Conservation (phyloP, 805 yeast genomes). For the Debaryomyces maramus region DNA sequence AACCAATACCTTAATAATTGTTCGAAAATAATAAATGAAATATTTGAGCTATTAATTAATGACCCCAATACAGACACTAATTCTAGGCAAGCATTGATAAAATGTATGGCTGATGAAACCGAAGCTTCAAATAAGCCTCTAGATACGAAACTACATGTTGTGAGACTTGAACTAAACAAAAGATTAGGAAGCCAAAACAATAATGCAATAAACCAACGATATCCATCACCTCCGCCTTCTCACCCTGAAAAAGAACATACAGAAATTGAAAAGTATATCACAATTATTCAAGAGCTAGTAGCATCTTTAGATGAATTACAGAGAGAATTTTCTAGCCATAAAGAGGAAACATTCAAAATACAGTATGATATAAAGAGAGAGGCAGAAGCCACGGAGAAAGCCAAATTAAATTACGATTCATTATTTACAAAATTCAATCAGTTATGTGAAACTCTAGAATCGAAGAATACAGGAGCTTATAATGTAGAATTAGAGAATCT, state of each 20-base stretch:
- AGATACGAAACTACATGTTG: conserved; percentile 24
- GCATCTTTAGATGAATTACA: conserved; percentile 23
- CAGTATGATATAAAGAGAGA: conserved; percentile 23
- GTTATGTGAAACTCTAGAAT: conserved; percentile 13
- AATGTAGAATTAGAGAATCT: conserved; percentile 9
- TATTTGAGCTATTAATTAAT: conserved; percentile 18
- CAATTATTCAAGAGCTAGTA: conserved; percentile 20
- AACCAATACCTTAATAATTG: conserved; percentile 14
- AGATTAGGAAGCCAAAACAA: conserved; percentile 7
- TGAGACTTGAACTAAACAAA: conserved; percentile 20
- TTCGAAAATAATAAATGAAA: conserved; percentile 17
- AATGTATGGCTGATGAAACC: conserved; percentile 14
- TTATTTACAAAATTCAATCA: conserved; percentile 19
- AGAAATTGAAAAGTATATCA: conserved; percentile 12
- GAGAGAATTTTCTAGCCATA: conserved; percentile 20
- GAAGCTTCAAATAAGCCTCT: conserved; percentile 15
- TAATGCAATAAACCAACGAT: not conserved
- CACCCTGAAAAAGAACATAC: conserved; percentile 2
- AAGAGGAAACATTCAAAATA: conserved; percentile 17
- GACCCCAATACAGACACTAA: conserved; percentile 17
- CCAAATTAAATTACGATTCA: conserved; percentile 20
- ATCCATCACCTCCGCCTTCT: conserved; percentile 16
- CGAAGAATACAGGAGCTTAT: not conserved
- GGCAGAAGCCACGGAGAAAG: conserved; percentile 14
- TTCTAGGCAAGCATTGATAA: conserved; percentile 16